Conservation (phyloP, 441 rosid species). For the Geranium incanum region DNA sequence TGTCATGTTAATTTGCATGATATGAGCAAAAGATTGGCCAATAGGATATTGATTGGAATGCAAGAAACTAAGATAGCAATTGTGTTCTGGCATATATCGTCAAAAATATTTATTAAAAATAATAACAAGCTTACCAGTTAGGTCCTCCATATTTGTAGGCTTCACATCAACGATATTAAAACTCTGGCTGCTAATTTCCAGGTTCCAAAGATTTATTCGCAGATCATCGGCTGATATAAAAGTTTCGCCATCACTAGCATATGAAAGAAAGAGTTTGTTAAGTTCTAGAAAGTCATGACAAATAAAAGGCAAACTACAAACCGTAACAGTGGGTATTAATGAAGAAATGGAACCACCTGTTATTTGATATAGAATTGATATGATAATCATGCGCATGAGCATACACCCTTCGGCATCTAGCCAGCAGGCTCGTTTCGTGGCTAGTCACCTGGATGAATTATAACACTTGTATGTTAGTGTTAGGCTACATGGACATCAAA, state of each 20-base stretch:
- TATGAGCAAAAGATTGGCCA: too few relatives aligned
- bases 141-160: conserved; percentile 96
- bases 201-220: too few relatives aligned
- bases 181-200: too few relatives aligned
- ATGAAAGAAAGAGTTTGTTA: conserved; percentile 27
- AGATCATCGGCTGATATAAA: too few relatives aligned
- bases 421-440: conserved; percentile 74
- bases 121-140: conserved; percentile 55
- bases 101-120: background rate
- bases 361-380: conserved; percentile 92
- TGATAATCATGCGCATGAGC: conserved; percentile 99
- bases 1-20: too few relatives aligned
- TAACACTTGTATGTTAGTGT: conserved; percentile 1
- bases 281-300: conserved; percentile 88
- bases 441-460: conserved; percentile 51
- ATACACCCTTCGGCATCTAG: conserved; percentile 89
- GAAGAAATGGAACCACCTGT: conserved; percentile 45
- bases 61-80: too few relatives aligned
- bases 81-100: background rate
- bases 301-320: conserved; percentile 29
- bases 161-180: conserved; percentile 44
- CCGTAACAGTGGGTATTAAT: background rate
- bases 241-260: conserved; percentile 68
- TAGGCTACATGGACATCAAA: background rate
- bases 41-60: too few relatives aligned